Percentiles rank a stretch among this genome's conserved stretches.
These are phyloP conservation scores for Clarireedia homoeocarpa DNA, from an alignment of 2,329 filamentous ascomycete genomes.

Conservation along the genomic window DNA sequence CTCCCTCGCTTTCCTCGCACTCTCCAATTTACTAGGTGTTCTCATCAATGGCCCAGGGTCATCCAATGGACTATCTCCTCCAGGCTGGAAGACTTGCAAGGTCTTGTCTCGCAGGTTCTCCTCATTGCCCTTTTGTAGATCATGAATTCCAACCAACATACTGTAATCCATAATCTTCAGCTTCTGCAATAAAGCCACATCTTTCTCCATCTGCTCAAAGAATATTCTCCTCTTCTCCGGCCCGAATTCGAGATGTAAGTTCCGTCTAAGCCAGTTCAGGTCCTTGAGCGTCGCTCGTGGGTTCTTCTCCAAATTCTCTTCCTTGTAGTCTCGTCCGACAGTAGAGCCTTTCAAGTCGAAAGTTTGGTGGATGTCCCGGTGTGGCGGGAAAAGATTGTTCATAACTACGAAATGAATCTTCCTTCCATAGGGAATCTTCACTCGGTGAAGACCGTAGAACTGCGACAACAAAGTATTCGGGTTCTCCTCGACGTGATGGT, in stretches of 20 bases:
- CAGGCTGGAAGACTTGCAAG: conserved; percentile 87
- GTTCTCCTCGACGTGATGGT: conserved; percentile 84
- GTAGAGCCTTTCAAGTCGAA: conserved; percentile 97
- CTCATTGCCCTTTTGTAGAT: conserved; percentile 82
- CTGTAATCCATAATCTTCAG: conserved; percentile 99
- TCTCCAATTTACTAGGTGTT: conserved; percentile 91
- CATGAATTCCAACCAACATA: conserved; percentile 87
- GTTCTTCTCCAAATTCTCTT: conserved; percentile 81
- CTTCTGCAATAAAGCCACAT: conserved; percentile 78
- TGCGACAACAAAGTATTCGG: conserved; percentile 96
- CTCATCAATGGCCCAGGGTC: conserved; percentile 56
- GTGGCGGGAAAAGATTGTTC: conserved; percentile 98
- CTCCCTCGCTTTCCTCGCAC: conserved; percentile 81
- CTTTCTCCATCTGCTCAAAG: conserved; percentile 77
- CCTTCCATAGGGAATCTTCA: conserved; percentile 95
- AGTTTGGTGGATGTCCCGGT: conserved; percentile 93
- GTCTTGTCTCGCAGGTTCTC: conserved; percentile 89
- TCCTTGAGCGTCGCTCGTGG: conserved; percentile 92
- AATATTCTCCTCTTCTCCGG: conserved; percentile 83
- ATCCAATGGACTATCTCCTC: conserved; percentile 55
- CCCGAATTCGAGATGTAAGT: conserved; percentile 80
- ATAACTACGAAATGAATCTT: conserved; percentile 99
- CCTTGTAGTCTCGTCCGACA: conserved; percentile 81
- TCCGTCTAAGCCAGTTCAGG: conserved; percentile 86
- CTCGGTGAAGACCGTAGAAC: conserved; percentile 93